A percentile compares a stretch with the other conserved stretches of the same genome.
These are phyloP conservation scores for Silybum marianum DNA, from an alignment of 129 eudicot species.

Conservation along the genomic window DNA sequence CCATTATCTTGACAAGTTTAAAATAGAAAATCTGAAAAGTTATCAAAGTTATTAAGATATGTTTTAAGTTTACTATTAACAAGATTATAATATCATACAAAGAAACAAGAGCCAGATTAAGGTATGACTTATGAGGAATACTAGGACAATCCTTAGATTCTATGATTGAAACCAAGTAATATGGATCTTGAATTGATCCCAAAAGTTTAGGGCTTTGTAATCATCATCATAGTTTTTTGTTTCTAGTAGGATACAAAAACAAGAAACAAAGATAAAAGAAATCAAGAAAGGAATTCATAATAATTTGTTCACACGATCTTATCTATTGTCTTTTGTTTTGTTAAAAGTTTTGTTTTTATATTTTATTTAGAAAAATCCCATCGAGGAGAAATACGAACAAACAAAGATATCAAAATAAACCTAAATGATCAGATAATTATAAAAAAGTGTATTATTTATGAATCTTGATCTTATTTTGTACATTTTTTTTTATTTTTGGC, in stretches of 20 bases:
- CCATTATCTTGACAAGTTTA: not conserved
- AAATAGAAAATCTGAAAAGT: not conserved
- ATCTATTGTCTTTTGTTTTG: not conserved
- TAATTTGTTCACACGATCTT: not conserved
- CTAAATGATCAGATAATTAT: not conserved
- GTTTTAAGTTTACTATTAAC: not conserved
- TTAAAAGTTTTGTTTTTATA: too few relatives aligned
- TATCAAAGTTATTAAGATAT: not conserved
- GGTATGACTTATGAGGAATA: not conserved
- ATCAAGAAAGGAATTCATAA: not conserved
- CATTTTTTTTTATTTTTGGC: not conserved
- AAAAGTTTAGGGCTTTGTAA: not conserved
- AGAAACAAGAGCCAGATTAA: not conserved
- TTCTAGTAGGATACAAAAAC: not conserved
- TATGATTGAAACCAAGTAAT: not conserved
- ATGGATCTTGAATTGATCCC: not conserved
- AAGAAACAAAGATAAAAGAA: not conserved
- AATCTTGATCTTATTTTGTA: not conserved
- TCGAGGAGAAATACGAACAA: not conserved
- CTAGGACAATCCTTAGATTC: not conserved
- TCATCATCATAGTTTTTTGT: not conserved
- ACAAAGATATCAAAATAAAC: not conserved
- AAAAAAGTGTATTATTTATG: not conserved
- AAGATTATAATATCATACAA: not conserved
- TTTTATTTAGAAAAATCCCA: not conserved